Conservation (phyloP, 1,139 yeast genomes). For the Yamadazyma spencermartinsiae region DNA sequence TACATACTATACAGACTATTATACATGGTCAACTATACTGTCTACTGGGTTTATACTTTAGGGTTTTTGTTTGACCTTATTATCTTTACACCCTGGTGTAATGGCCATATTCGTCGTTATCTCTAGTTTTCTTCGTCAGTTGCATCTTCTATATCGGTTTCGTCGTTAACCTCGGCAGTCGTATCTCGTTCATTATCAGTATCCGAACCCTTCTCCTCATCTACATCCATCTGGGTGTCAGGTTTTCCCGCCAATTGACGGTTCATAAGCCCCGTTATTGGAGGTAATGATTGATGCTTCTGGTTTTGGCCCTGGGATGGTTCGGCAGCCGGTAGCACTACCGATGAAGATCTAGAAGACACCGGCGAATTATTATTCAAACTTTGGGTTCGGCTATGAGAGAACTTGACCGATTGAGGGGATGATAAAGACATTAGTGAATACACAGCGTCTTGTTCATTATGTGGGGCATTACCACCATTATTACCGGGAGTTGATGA, state of each 20-base stretch:
- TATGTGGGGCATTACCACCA: conserved; percentile 14
- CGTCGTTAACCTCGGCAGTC: conserved; percentile 26
- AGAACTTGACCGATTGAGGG: conserved; percentile 37
- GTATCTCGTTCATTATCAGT: neutral
- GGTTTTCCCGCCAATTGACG: conserved; percentile 1
- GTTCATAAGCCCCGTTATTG: conserved; percentile 31
- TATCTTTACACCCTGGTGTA: too few species aligned
- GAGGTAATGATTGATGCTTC: conserved; percentile 26
- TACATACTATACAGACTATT: conserved; percentile 1
- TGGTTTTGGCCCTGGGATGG: conserved; percentile 13
- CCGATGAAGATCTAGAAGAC: conserved; percentile 22
- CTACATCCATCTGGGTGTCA: conserved; percentile 11
- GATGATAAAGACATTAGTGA: conserved; percentile 48
- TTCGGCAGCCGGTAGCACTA: conserved; percentile 22
- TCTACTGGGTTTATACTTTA: too few species aligned
- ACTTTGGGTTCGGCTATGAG: conserved; percentile 36
- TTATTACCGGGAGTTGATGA: neutral
- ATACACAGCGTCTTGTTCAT: conserved; percentile 47
- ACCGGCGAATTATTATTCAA: conserved; percentile 18
- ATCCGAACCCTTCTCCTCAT: conserved; percentile 19
- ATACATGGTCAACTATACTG: conserved; percentile 1
- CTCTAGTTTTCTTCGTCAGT: conserved; percentile 24
- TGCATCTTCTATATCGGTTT: conserved; percentile 33
- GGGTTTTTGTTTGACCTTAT: too few species aligned
- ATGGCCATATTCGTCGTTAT: too few species aligned